A percentile compares a stretch with the other conserved stretches of the same genome.
Evolutionary conservation across 108 stramenopile genomes (phyloP).

Genomic region (Pseudonitzschia multiseries): DNA sequence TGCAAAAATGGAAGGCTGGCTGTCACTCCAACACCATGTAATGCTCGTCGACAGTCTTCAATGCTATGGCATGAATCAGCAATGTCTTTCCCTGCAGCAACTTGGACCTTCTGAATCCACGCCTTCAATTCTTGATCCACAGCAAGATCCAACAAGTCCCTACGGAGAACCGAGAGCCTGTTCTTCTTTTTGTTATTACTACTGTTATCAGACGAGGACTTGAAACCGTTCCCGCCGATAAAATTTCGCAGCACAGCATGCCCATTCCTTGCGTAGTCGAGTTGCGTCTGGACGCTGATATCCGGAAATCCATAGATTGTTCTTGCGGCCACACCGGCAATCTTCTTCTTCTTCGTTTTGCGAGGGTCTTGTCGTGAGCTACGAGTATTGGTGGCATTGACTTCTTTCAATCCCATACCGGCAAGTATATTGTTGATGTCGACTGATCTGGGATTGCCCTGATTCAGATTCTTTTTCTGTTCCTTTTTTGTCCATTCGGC

Average conservation of each 20-base stretch:
- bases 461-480: neutral
- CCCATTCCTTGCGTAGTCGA: constrained; percentile 75
- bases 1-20: constrained; percentile 75
- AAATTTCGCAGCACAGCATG: constrained; percentile 72
- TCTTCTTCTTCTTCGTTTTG: neutral
- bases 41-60: constrained; percentile 48
- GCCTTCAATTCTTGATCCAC: constrained; percentile 48
- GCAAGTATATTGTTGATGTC: constrained; percentile 10
- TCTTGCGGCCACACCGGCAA: neutral
- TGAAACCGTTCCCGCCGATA: constrained; percentile 24
- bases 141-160: constrained; percentile 45
- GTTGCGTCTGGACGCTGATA: constrained; percentile 53
- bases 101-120: constrained; percentile 85
- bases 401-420: constrained; percentile 7
- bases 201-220: neutral
- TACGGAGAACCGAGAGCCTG: constrained; percentile 36
- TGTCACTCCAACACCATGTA: constrained; percentile 48
- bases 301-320: neutral
- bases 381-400: neutral
- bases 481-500: neutral
- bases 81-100: constrained; percentile 39
- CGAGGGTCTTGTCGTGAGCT: neutral
- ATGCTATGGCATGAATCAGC: constrained; percentile 39
- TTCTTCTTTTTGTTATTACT: neutral
- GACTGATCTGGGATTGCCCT: neutral